Evolutionary conservation across 1,139 yeast genomes (phyloP), one percentile per base, ranked within the genome.

Genomic region (Scheffersomyces lignicola): DNA sequence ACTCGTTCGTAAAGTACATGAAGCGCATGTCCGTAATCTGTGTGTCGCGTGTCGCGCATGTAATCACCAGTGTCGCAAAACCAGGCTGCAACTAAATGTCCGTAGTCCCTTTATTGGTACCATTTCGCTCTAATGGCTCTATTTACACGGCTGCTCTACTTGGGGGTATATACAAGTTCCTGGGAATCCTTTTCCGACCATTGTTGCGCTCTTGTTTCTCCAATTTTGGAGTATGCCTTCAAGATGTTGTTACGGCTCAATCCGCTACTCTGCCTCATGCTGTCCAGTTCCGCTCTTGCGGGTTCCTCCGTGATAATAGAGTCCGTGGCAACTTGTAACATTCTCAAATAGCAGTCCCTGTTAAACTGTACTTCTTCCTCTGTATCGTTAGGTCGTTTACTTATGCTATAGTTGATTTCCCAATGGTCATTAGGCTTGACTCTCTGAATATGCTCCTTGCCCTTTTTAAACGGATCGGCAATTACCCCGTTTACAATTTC

Each of bases 221-320:
- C 68, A 9, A 62, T 57, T 24, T 50, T 56, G 9, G 60, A 52
- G 39, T 56, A 60, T 11, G 50, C 41, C 21, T 56, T 48, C 37
- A 59, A 46, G n/a, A 48, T 34, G 17, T 45, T 26, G 6, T 11
- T 29, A 25, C 21, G 7, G 11, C 10, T 31, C 15, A 20, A 20
- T 6, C 26, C 21, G 5, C 9, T 18, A 8, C 16, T 24, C 7
- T 14, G n/a, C 7, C 7, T 8, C 16, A 10, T 24, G 9, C 7
- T 23, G 8, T 25, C 16, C 16, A 25, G 15, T 8, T 22, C 3
- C 17, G 10, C 31, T 32, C 26, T 12, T 32, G 31, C n/a, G 15
- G 26, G 11, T 23, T 23, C 13, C 26, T 23, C 5, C 8, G 8
- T 20, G 8, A 20, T 20, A 7, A 24, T 24, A 4, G 28, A 24